Evolutionary conservation across 1,139 yeast species (phyloP).

Genomic region (Yamadazyma mexicana): DNA sequence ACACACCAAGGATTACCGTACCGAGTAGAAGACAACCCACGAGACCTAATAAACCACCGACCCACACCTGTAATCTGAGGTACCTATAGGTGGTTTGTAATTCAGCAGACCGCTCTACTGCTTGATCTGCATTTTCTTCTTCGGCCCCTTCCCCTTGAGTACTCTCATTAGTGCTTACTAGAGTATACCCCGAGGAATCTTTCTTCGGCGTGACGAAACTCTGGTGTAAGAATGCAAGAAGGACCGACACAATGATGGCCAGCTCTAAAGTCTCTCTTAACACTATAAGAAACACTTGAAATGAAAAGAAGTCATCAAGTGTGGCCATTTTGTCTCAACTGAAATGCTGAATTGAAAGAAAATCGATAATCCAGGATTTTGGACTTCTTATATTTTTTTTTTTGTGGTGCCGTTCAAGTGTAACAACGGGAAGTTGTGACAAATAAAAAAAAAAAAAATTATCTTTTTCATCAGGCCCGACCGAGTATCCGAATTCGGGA

Average conservation of each 20-base stretch:
- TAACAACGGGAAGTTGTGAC: no score
- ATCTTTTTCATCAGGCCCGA: slow-evolving; percentile 11
- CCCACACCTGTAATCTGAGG: slow-evolving; percentile 40
- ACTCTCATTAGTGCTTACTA: background rate
- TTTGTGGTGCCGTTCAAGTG: slow-evolving; percentile 2
- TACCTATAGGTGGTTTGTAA: slow-evolving; percentile 16
- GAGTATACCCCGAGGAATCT: background rate
- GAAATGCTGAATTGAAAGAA: background rate
- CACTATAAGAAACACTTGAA: slow-evolving; percentile 47
- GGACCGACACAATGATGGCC: slow-evolving; percentile 47
- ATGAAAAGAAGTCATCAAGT: slow-evolving; percentile 40
- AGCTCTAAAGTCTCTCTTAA: slow-evolving; percentile 46
- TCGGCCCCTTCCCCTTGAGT: background rate
- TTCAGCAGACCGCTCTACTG: slow-evolving; percentile 3
- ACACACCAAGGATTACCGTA: slow-evolving; percentile 33
- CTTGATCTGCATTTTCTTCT: background rate
- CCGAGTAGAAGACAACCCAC: slow-evolving; percentile 40
- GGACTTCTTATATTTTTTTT: background rate
- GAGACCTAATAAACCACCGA: slow-evolving; percentile 43
- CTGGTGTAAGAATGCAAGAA: slow-evolving; percentile 42
- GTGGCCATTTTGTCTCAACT: slow-evolving; percentile 17
- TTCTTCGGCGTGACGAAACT: slow-evolving; percentile 20
- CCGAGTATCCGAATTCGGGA: background rate
- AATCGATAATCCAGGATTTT: background rate
- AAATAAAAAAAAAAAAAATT: slow-evolving; percentile 2